Evolutionary conservation across 345 rosid species (phyloP).

Genomic region (Dovyalis caffra): DNA sequence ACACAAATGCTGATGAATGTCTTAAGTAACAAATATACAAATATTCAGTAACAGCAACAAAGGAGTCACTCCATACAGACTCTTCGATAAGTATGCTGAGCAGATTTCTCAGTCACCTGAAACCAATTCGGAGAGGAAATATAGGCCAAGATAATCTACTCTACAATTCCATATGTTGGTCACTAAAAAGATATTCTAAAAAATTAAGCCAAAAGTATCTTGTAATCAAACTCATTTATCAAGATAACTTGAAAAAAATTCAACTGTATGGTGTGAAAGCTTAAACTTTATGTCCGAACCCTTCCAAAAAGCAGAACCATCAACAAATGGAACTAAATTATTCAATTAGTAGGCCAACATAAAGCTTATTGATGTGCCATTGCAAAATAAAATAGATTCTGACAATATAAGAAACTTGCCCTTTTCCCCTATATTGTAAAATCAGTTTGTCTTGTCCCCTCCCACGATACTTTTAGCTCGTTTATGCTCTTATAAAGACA

Average conservation of each 20-base stretch:
- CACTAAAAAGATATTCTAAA: too few species aligned
- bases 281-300: constrained; percentile 1
- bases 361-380: neutral
- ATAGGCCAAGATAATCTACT: neutral
- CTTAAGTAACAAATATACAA: too few species aligned
- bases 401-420: neutral
- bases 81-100: neutral
- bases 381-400: neutral
- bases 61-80: too few species aligned
- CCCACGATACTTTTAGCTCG: constrained; percentile 4
- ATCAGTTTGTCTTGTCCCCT: constrained; percentile 14
- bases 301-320: neutral
- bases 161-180: neutral
- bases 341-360: neutral
- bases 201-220: too few species aligned
- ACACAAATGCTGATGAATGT: too few species aligned
- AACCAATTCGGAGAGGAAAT: too few species aligned
- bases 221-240: neutral
- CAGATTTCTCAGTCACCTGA: neutral
- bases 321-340: neutral
- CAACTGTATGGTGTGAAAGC: neutral
- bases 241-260: neutral
- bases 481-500: neutral
- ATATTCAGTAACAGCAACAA: too few species aligned
- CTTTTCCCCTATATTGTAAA: neutral